Conservation (phyloP, 139 green algal species). For the Zygnema circumcarinatum region DNA sequence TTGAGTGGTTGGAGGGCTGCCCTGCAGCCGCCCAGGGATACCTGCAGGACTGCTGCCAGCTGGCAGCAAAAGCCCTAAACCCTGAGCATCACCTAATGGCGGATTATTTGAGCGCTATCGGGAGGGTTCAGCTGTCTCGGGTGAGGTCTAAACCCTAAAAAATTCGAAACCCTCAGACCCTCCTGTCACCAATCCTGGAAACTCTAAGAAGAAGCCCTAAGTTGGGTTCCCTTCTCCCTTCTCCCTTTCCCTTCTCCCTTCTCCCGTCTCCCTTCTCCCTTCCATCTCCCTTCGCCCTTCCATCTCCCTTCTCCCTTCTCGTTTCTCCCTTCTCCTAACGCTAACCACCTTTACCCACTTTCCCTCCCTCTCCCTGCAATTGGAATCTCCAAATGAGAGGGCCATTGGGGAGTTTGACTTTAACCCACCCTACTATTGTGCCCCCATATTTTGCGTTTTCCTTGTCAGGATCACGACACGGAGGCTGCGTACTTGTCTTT, state of each 20-base stretch:
- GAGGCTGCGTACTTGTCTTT: not conserved
- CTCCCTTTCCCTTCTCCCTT: not conserved
- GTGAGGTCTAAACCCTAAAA: constrained; percentile 3
- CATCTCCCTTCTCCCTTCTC: not conserved
- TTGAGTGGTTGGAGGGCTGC: not conserved
- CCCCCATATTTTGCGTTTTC: not conserved
- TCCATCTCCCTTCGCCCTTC: not conserved
- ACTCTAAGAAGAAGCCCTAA: not conserved
- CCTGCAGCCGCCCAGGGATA: not conserved
- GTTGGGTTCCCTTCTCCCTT: not conserved
- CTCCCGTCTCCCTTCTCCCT: not conserved
- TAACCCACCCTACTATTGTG: not conserved
- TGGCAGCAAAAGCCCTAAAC: not conserved
- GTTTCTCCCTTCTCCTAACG: not conserved
- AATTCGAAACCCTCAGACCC: not conserved
- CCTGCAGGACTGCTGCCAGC: not conserved
- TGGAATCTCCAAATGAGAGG: not conserved
- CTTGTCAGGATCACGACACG: not conserved
- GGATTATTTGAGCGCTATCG: not conserved
- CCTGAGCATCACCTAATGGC: not conserved
- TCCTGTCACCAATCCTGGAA: not conserved
- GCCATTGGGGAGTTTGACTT: not conserved
- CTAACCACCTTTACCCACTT: not conserved
- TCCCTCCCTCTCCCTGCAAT: not conserved
- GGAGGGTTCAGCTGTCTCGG: not conserved